Evolutionary conservation across 345 rosid genomes (phyloP), one percentile per base, ranked within the genome.

Genomic region (Sapria himalayana): DNA sequence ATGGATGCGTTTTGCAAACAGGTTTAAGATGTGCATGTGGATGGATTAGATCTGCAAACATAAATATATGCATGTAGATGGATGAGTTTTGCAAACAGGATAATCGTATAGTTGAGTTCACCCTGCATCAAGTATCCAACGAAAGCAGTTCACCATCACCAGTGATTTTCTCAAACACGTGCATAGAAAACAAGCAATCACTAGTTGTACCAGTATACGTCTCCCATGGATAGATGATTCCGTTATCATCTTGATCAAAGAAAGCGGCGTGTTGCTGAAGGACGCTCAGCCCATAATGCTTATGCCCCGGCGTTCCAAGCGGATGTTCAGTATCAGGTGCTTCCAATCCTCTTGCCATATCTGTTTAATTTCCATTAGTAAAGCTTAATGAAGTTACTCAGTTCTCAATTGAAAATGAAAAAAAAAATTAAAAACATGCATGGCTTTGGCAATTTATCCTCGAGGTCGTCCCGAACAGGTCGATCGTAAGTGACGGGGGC

Each of bases 151-250:
- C n/a, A n/a, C n/a, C n/a, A n/a, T n/a, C n/a, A n/a, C n/a, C n/a
- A n/a, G n/a, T n/a, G n/a, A n/a, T n/a, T n/a, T n/a, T n/a, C n/a
- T n/a, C n/a, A n/a, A n/a, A n/a, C n/a, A n/a, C n/a, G n/a, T n/a
- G n/a, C n/a, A n/a, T n/a, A n/a, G n/a, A n/a, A n/a, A n/a, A n/a
- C n/a, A n/a, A n/a, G n/a, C n/a, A n/a, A n/a, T n/a, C n/a, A n/a
- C n/a, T n/a, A n/a, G n/a, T n/a, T 27, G 33, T 57, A 79, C 98
- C 86, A 32, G 63, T 21, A 46, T 69, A 89, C 44, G 94, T 89
- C 58, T 82, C 98, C 98, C 91, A 79, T n/a, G 98, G 95, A 32
- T 89, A 89, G 42, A 89, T 39, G 45, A 89, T 82, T 25, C 95
- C 98, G 49, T 89, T 66, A 31, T 58, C 65, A 19, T 82, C 82